Percentiles rank a stretch among this genome's conserved stretches.
Conservation (phyloP, 257 asterid genomes). For the Forsythia viridissima region DNA sequence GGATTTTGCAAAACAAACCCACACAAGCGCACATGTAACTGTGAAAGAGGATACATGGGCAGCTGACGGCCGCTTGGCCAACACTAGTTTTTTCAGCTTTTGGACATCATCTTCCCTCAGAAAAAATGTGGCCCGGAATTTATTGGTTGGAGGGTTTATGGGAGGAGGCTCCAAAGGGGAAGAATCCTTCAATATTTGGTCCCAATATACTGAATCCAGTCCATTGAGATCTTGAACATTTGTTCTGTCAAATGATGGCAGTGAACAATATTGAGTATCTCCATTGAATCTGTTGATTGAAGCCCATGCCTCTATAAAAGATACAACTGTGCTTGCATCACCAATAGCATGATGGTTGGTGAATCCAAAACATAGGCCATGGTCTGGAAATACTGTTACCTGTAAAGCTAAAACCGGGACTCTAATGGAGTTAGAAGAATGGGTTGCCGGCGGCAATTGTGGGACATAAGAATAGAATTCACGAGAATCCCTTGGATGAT, state of each 20-base stretch:
- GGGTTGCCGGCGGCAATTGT: not conserved
- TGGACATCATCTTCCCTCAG: slow-evolving; percentile 20
- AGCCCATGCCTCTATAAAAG: slow-evolving; percentile 26
- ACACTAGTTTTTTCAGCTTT: slow-evolving; percentile 12
- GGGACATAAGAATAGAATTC: slow-evolving; percentile 21
- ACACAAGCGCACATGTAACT: slow-evolving; percentile 21
- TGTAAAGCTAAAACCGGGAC: slow-evolving; percentile 21
- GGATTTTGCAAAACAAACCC: slow-evolving; percentile 34
- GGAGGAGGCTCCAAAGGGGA: not conserved
- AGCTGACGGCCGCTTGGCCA: not conserved
- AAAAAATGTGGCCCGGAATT: slow-evolving; percentile 28
- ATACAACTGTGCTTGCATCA: slow-evolving; percentile 20
- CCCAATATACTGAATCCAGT: slow-evolving; percentile 9
- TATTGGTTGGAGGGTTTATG: not conserved
- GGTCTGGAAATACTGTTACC: slow-evolving; percentile 25
- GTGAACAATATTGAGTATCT: not conserved
- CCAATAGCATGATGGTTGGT: slow-evolving; percentile 20
- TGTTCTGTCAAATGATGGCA: slow-evolving; percentile 27
- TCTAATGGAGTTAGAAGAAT: not conserved
- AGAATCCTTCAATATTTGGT: not conserved
- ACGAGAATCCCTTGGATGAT: slow-evolving; percentile 7
- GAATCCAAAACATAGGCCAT: slow-evolving; percentile 22
- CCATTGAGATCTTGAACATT: slow-evolving; percentile 16
- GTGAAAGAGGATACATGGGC: slow-evolving; percentile 29
- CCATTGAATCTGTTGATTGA: slow-evolving; percentile 6